Evolutionary conservation across 176 grass and related monocot species (phyloP).

Genomic region (Oryza longistaminata): DNA sequence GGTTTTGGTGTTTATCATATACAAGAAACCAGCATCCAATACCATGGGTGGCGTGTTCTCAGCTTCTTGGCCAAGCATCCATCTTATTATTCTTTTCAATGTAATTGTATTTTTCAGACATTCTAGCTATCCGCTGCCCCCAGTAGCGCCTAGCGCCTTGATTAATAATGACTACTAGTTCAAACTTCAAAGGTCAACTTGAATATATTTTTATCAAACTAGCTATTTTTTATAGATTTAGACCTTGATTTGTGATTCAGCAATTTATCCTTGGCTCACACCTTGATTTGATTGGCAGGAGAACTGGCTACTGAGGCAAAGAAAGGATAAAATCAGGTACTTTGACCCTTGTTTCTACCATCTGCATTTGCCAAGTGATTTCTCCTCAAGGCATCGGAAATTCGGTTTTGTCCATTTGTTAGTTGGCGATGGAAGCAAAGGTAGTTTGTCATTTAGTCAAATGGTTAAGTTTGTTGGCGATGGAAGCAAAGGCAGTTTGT

Average conservation of each 20-base stretch:
- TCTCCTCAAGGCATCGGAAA: neutral
- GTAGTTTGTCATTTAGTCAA: neutral
- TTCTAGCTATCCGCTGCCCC: neutral
- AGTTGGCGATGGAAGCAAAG: neutral
- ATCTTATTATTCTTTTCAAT: neutral
- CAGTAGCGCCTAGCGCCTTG: neutral
- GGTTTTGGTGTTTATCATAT: neutral
- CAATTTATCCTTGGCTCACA: neutral
- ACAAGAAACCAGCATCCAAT: slow-evolving; percentile 5
- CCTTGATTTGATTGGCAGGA: too few species aligned
- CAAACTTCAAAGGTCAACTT: neutral
- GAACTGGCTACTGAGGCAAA: neutral
- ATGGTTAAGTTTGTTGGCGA: neutral
- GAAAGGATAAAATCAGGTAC: neutral
- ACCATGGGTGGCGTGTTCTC: neutral
- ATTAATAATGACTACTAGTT: neutral
- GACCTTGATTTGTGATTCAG: neutral
- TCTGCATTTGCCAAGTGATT: neutral
- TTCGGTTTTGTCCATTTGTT: neutral
- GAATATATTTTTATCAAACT: slow-evolving; percentile 1
- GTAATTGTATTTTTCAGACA: neutral
- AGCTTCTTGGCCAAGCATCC: slow-evolving; percentile 8
- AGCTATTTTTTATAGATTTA: neutral
- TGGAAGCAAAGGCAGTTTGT: neutral
- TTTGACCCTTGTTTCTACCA: neutral